Conservation (phyloP, 257 asterid genomes). For the Fraxinus quadrangulata region DNA sequence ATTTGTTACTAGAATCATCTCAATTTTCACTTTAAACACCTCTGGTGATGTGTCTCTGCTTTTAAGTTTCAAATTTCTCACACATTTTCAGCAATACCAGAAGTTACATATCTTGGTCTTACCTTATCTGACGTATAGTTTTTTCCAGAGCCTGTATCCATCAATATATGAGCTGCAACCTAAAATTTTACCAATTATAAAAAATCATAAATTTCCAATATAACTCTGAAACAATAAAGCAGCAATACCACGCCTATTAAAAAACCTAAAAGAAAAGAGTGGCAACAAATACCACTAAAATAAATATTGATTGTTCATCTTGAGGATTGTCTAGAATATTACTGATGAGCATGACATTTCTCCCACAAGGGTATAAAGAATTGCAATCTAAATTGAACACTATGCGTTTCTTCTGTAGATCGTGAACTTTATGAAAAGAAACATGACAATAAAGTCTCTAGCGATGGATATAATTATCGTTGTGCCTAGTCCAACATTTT, state of each 20-base stretch:
- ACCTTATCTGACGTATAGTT: slow-evolving; percentile 75
- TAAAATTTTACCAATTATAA: slow-evolving; percentile 29
- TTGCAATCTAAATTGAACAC: background rate
- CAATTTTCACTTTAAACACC: slow-evolving; percentile 3
- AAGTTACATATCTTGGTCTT: slow-evolving; percentile 18
- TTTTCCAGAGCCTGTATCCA: slow-evolving; percentile 82
- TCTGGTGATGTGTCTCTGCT: background rate
- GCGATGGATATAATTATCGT: slow-evolving; percentile 1
- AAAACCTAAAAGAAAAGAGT: background rate
- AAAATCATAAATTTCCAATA: too few relatives aligned
- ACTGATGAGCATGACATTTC: background rate
- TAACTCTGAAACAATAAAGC: too few relatives aligned
- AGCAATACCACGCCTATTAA: too few relatives aligned
- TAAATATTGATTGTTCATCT: background rate
- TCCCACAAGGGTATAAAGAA: background rate
- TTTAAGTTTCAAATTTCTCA: slow-evolving; percentile 5
- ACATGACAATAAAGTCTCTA: background rate
- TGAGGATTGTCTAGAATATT: background rate
- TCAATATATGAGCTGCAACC: slow-evolving; percentile 87
- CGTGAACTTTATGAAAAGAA: background rate
- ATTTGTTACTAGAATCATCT: background rate
- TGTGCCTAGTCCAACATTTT: background rate
- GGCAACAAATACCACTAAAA: slow-evolving; percentile 1
- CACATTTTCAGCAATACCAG: slow-evolving; percentile 6
- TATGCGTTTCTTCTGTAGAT: background rate